Base-by-base conservation (phyloP, 1,139 yeast species). In the Suhomyces yuchorum region DNA sequence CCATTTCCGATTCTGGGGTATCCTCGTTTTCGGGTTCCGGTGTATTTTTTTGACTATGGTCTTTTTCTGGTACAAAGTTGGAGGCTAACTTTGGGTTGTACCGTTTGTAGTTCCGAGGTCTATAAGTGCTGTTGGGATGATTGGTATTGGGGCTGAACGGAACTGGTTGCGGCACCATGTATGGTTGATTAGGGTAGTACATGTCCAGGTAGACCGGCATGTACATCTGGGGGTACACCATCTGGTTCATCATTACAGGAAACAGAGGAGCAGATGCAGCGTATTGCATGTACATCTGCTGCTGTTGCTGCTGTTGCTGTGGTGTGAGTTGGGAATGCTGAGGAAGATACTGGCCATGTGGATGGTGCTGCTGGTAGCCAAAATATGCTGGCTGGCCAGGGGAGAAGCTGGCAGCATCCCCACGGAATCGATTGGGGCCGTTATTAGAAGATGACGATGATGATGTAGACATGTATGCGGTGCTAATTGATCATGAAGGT, bases 391-490 rank as follows among this genome's bases (percentile, higher is more conserved):
- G 52, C 37, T 61, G 65, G 47, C 68, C 60, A 11, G 78, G 78
- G 18, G 70, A 67, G 51, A 73, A 73, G 44, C 72, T 68, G 45
- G 73, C 73, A 26, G 76, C 77, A 59, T 71, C 77, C 43, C 72
- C 67, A 54, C 77, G 73, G 56, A 73, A 73, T 47, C 76, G 71
- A 54, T 65, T 67, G 44, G 74, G 67, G 19, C 75, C 73, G 40
- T 69, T 54, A 46, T 65, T 55, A 40, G 62, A 55, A 22, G 60
- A 50, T 44, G 66, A 54, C 32, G 62, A 49, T 32, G 51, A 48
- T 32, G 48, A 51, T 42, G 54, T 44, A 42, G 54, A 49, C 52
- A 49, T 49, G 45, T 19, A 42, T 34, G 40, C 28, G 19, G 17
- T 9, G 40, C 42, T 47, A 48, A 39, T 22, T 15, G 39, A 23